Conservation (phyloP, 2,329 filamentous ascomycete species). For the Bretziella fagacearum region DNA sequence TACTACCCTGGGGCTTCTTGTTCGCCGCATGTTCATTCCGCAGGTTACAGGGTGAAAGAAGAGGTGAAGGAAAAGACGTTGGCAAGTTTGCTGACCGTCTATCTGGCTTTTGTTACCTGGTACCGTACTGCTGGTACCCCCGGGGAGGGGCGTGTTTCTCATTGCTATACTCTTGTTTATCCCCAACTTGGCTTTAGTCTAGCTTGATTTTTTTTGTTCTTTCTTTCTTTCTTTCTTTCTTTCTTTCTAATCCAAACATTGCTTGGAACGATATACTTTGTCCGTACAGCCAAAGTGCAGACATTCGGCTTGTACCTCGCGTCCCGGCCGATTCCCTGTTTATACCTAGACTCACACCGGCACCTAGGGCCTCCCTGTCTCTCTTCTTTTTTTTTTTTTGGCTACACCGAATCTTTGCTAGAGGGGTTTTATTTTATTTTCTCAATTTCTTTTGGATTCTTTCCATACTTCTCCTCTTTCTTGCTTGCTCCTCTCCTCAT, state of each 20-base stretch:
- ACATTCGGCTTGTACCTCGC: background rate
- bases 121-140: conserved; percentile 8
- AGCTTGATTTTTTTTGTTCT: background rate
- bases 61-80: too few relatives aligned
- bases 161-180: too few relatives aligned
- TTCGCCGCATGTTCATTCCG: background rate
- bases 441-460: background rate
- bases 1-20: too few relatives aligned
- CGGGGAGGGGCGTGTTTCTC: too few relatives aligned
- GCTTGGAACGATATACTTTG: background rate
- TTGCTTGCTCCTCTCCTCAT: background rate
- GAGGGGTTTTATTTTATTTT: background rate
- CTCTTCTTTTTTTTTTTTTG: conserved; percentile 3
- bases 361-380: background rate
- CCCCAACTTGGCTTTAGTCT: too few relatives aligned
- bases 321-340: background rate
- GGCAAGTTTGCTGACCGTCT: background rate
- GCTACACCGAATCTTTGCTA: conserved; percentile 1
- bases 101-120: background rate
- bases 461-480: background rate
- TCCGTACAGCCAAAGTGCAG: background rate
- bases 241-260: background rate
- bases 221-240: background rate
- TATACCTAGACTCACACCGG: background rate
- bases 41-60: background rate